Base-by-base conservation (phyloP, 306 rosid genomes). In the Begonia peltatifolia region DNA sequence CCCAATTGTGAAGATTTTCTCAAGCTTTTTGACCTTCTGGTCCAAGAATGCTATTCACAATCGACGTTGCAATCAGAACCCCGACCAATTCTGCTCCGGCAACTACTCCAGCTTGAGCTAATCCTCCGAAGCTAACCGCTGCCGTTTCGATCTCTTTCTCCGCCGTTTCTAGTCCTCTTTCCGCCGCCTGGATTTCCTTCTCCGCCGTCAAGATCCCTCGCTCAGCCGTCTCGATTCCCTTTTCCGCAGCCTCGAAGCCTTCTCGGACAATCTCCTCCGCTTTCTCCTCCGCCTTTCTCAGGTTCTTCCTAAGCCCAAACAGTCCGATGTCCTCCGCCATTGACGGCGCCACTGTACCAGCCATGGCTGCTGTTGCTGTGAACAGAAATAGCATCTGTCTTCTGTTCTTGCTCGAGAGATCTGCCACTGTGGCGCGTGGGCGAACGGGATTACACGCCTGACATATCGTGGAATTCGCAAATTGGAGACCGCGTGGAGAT, bases 11-110 rank as follows among this genome's bases (percentile, higher is more conserved):
- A 20, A 30, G 1, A 30, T 30, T 30, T 30, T 5, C 8, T 44
- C 46, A 69, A 5, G 70, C 65, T 9, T 68, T 81, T 66, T 71
- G 69, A 64, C 68, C 76, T 60, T 84, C 93, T 0, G 87, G 79
- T 17, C 95, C 93, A 64, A 89, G 65, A 68, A 85, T 85, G 9
- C 82, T 81, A 22, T 78, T 89, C 57, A 89, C 97, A 6, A 89
- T 58, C 18, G 90, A 67, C 14, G 76, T 72, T 6, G 94, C 97
- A 50, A 84, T 66, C 73, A 85, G 56, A 48, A 89, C 25, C 10
- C 83, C 95, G 9, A 80, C 63, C 14, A 61, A 46, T 84, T 89
- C 97, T 6, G 79, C 94, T 58, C 83, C 90, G 5, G 57, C 97
- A 56, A 89, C 95, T 59, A 42, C 80, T 14, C 79, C 95, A 0